Evolutionary conservation across 2,329 filamentous ascomycete genomes (phyloP).

Genomic region (Penicillium sp.): DNA sequence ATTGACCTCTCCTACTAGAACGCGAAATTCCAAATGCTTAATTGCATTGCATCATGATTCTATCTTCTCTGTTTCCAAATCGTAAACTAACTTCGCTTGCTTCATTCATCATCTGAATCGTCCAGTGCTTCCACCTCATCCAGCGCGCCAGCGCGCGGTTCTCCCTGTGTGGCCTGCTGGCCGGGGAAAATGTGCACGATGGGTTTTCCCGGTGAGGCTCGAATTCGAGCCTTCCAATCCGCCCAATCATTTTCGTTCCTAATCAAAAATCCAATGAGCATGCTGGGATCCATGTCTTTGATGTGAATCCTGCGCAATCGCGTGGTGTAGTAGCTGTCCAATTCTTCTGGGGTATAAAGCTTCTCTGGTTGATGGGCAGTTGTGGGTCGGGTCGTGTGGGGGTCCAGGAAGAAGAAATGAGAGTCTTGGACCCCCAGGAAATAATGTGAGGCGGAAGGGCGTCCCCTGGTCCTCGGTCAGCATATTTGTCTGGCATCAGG

Average conservation of each 20-base stretch:
- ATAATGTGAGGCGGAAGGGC: slow-evolving; percentile 85
- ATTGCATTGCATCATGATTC: slow-evolving; percentile 27
- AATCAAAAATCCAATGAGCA: slow-evolving; percentile 93
- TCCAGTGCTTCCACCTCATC: slow-evolving; percentile 90
- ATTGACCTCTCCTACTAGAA: slow-evolving; percentile 36
- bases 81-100: background rate
- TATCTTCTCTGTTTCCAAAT: slow-evolving; percentile 1
- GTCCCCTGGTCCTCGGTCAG: slow-evolving; percentile 62
- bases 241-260: slow-evolving; percentile 79
- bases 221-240: slow-evolving; percentile 75
- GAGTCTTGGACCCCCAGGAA: slow-evolving; percentile 73
- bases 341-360: slow-evolving; percentile 66
- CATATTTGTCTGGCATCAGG: background rate
- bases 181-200: slow-evolving; percentile 81
- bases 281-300: slow-evolving; percentile 94
- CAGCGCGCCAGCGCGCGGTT: slow-evolving; percentile 71
- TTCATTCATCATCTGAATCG: slow-evolving; percentile 47
- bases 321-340: slow-evolving; percentile 83
- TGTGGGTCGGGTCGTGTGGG: slow-evolving; percentile 78
- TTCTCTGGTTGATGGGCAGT: slow-evolving; percentile 63
- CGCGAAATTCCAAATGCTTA: slow-evolving; percentile 38
- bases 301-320: slow-evolving; percentile 80
- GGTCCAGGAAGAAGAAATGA: slow-evolving; percentile 91
- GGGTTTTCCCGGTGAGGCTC: slow-evolving; percentile 74
- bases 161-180: slow-evolving; percentile 58